These are phyloP conservation scores for Xerocomellus dryophilus DNA, from an alignment of 768 basidiomycete species.

Conservation along the genomic window DNA sequence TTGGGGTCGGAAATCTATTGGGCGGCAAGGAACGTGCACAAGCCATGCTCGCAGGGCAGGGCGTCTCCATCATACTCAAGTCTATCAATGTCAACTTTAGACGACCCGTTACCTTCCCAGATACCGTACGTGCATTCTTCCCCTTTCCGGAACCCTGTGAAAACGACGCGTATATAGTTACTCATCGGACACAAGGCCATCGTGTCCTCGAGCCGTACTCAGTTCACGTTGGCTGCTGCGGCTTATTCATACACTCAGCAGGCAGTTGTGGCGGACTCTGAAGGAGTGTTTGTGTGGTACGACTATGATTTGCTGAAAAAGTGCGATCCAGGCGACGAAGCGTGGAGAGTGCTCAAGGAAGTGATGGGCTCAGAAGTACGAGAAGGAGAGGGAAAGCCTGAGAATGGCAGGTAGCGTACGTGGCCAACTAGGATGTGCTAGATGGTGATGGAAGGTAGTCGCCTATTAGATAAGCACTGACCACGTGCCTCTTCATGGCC, in stretches of 20 bases:
- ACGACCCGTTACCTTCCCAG: slow-evolving; percentile 71
- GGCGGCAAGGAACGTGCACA: slow-evolving; percentile 55
- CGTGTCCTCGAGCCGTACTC: slow-evolving; percentile 35
- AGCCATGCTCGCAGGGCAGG: slow-evolving; percentile 59
- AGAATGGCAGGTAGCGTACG: not conserved
- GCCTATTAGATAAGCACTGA: slow-evolving; percentile 16
- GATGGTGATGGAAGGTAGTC: slow-evolving; percentile 8
- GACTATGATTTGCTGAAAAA: slow-evolving; percentile 68
- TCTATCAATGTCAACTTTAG: slow-evolving; percentile 64
- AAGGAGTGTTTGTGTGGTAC: slow-evolving; percentile 71
- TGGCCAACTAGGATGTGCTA: not conserved
- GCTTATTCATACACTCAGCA: slow-evolving; percentile 66
- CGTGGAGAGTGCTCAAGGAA: slow-evolving; percentile 34
- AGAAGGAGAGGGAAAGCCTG: slow-evolving; percentile 9
- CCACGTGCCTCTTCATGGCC: slow-evolving; percentile 10
- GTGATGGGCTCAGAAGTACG: slow-evolving; percentile 20
- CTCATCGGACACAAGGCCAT: slow-evolving; percentile 61
- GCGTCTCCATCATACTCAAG: slow-evolving; percentile 73
- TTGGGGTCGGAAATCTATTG: slow-evolving; percentile 51
- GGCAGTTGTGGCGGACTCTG: slow-evolving; percentile 61
- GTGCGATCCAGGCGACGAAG: slow-evolving; percentile 55
- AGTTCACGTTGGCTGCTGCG: slow-evolving; percentile 50
- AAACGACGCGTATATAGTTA: slow-evolving; percentile 38
- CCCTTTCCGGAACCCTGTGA: slow-evolving; percentile 1
- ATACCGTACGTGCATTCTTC: slow-evolving; percentile 51